Base-by-base conservation (phyloP, 495 filamentous ascomycete genomes). In the Penicillium turbatum region DNA sequence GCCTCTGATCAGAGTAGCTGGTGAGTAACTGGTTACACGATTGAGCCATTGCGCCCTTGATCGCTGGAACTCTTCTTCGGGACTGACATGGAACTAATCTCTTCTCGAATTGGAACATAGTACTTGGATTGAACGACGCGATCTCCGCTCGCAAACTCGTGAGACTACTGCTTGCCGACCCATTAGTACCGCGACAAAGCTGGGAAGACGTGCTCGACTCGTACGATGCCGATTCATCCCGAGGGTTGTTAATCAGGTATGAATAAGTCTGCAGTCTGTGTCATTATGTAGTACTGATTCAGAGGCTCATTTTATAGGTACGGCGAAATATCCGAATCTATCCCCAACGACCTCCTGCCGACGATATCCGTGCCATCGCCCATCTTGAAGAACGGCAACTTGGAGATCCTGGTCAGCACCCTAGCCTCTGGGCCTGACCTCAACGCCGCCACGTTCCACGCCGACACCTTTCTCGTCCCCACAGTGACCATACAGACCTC, bases 321-420 rank as follows among this genome's bases (percentile, higher is more conserved):
- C 55, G 81, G 80, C 29, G 77, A 84, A 32, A 66, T 66, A 15
- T 74, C 70, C 7, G 62, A 73, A 48, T 65, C 66, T 27, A 64
- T 72, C 16, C 67, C 67, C 11, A 78, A 67, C 55, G 66, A 65
- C 42, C 70, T 86, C 4, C 70, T 83, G 5, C 74, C 79, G 26
- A 82, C 77, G 2, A 70, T 88, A 15, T 72, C 73, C 1, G 73
- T 91, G n/a, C 84, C 87, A 5, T 89, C 90, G 13, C 77, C 82
- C 15, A 70, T 83, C 7, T 67, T 96, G 13, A 81, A 83, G 56
- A 76, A 78, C 10, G 78, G 86, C 42, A 85, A 86, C 50, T 60
- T 96, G 11, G 92, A 97, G 68, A 77, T 97, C 17, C 72, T 97
- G 6, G 69, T 96, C n/a, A 81, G 84, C 27, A 78, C 72, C 12